These are phyloP conservation scores for Davidsoniella virescens DNA, from an alignment of 2,329 filamentous ascomycete species.

Conservation along the genomic window DNA sequence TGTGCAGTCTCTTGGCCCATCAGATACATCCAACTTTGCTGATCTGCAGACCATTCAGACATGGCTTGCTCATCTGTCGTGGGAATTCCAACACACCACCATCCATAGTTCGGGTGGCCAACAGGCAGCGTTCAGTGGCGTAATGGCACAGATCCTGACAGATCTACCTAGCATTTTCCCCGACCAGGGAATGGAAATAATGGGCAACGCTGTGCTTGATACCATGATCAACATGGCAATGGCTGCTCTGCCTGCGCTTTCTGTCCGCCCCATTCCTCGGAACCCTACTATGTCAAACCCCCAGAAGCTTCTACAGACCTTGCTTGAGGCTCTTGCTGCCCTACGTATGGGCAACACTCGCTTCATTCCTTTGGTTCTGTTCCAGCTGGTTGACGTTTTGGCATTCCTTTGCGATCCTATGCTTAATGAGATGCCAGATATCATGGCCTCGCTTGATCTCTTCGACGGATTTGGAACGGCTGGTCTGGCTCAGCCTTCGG, in stretches of 20 bases:
- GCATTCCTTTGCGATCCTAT: slow-evolving; percentile 45
- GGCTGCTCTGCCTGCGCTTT: slow-evolving; percentile 26
- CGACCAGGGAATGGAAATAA: slow-evolving; percentile 54
- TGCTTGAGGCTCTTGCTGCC: slow-evolving; percentile 49
- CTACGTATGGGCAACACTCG: slow-evolving; percentile 62
- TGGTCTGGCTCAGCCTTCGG: slow-evolving; percentile 39
- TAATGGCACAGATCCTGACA: slow-evolving; percentile 27
- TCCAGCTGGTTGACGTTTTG: slow-evolving; percentile 58
- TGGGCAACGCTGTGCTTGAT: slow-evolving; percentile 57
- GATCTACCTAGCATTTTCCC: slow-evolving; percentile 57
- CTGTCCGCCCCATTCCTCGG: slow-evolving; percentile 42
- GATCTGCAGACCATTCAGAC: slow-evolving; percentile 43
- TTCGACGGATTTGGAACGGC: slow-evolving; percentile 51
- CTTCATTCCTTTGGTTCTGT: slow-evolving; percentile 60
- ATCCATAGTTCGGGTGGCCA: slow-evolving; percentile 9
- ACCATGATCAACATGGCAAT: slow-evolving; percentile 54
- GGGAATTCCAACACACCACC: slow-evolving; percentile 25
- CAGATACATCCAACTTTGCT: slow-evolving; percentile 20
- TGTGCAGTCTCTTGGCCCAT: slow-evolving; percentile 16
- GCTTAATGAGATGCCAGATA: slow-evolving; percentile 41
- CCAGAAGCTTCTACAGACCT: slow-evolving; percentile 55
- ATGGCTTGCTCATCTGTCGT: slow-evolving; percentile 45
- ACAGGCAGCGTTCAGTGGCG: slow-evolving; percentile 9
- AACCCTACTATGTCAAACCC: slow-evolving; percentile 43
- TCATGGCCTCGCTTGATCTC: slow-evolving; percentile 39